A percentile compares a stretch with the other conserved stretches of the same genome.
Conservation (phyloP, 1,284 basidiomycete species). For the Puccinia horiana region DNA sequence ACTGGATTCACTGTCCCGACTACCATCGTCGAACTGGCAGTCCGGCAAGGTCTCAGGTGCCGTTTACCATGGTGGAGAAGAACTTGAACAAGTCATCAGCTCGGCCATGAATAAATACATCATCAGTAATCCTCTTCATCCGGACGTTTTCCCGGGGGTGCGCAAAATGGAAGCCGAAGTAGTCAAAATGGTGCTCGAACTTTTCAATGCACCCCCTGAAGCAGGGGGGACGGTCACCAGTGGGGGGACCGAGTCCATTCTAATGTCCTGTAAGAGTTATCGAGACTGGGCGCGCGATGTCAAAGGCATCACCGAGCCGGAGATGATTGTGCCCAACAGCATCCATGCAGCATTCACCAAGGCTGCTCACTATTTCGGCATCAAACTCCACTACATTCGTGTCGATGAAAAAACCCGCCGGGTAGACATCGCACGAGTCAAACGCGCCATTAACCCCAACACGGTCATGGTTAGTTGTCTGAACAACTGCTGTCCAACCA, state of each 20-base stretch:
- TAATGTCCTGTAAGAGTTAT: conserved; percentile 91
- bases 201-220: conserved; percentile 65
- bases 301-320: conserved; percentile 86
- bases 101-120: conserved; percentile 55
- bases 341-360: conserved; percentile 97
- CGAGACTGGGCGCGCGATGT: conserved; percentile 84
- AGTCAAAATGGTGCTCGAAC: conserved; percentile 84
- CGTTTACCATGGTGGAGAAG: conserved; percentile 58
- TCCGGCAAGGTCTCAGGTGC: conserved; percentile 66
- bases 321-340: conserved; percentile 84
- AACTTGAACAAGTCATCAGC: conserved; percentile 52
- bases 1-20: conserved; percentile 74
- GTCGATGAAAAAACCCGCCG: conserved; percentile 79
- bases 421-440: conserved; percentile 75
- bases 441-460: conserved; percentile 78
- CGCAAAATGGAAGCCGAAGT: conserved; percentile 98
- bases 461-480: conserved; percentile 69
- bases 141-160: conserved; percentile 86
- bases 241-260: conserved; percentile 92
- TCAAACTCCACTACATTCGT: conserved; percentile 86
- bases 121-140: conserved; percentile 84
- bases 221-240: conserved; percentile 84
- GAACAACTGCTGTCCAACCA: background rate
- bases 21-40: conserved; percentile 66
- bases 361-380: conserved; percentile 81